Evolutionary conservation across 306 rosid genomes (phyloP).

Genomic region (Fragaria vesca): DNA sequence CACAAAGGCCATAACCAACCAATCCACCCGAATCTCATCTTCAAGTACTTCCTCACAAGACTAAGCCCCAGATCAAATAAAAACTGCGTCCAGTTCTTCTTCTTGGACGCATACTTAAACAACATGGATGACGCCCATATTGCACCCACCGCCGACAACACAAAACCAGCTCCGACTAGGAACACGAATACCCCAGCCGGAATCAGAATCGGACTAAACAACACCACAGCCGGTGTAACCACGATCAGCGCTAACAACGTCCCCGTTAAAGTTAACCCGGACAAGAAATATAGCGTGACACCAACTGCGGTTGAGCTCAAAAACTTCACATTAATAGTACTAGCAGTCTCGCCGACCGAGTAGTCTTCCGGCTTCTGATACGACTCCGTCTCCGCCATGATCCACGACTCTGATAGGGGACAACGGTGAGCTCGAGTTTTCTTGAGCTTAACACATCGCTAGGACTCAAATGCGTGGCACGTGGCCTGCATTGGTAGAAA

Average conservation of each 20-base stretch:
- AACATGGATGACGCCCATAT: background rate
- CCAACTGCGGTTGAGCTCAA: conserved; percentile 45
- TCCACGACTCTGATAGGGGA: background rate
- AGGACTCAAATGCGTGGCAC: background rate
- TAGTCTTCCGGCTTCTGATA: background rate
- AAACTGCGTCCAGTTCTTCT: background rate
- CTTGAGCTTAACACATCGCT: background rate
- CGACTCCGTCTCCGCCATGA: background rate
- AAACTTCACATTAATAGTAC: conserved; percentile 30
- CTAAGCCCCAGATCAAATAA: background rate
- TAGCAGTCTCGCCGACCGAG: conserved; percentile 1
- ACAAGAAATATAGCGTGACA: conserved; percentile 39
- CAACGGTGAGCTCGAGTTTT: background rate
- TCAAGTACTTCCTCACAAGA: background rate
- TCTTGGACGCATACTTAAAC: background rate
- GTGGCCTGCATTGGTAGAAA: background rate
- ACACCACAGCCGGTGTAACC: conserved; percentile 56
- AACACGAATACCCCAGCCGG: conserved; percentile 39
- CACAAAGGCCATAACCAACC: background rate
- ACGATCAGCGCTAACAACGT: conserved; percentile 48
- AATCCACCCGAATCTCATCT: conserved; percentile 2
- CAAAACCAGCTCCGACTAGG: conserved; percentile 38
- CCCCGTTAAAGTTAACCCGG: conserved; percentile 46
- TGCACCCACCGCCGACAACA: conserved; percentile 44
- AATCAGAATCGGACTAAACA: conserved; percentile 57